A percentile compares a stretch with the other conserved stretches of the same genome.
These are phyloP conservation scores for Carallia pectinifolia DNA, from an alignment of 345 rosid genomes.

Conservation along the genomic window DNA sequence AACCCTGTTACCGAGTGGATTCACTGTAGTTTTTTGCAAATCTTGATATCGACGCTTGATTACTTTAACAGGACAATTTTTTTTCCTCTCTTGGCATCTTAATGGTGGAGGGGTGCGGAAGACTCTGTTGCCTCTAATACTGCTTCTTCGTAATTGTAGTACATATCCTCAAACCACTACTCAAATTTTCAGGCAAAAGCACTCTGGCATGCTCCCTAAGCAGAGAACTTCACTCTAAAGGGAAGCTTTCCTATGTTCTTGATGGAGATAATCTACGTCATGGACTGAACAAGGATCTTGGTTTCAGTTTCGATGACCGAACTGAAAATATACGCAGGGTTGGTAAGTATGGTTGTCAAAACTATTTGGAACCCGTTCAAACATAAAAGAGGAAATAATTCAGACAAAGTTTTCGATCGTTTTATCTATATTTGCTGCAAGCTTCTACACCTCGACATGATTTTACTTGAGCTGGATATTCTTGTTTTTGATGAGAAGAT, in stretches of 20 bases:
- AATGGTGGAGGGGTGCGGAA: neutral
- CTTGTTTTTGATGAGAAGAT: neutral
- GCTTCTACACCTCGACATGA: too few relatives aligned
- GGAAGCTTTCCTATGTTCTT: slow-evolving; percentile 77
- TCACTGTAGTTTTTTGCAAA: too few relatives aligned
- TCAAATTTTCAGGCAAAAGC: slow-evolving; percentile 68
- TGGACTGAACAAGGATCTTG: slow-evolving; percentile 80
- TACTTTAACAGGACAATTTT: neutral
- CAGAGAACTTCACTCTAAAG: slow-evolving; percentile 57
- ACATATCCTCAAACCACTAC: neutral
- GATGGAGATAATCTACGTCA: slow-evolving; percentile 94
- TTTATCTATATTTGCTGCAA: too few relatives aligned
- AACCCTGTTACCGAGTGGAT: neutral
- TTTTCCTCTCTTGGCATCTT: neutral
- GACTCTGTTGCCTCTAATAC: neutral
- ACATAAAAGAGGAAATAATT: too few relatives aligned
- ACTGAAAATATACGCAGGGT: slow-evolving; percentile 89
- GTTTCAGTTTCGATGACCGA: slow-evolving; percentile 85
- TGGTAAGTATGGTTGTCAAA: slow-evolving; percentile 46
- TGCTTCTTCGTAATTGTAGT: neutral
- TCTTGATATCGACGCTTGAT: neutral
- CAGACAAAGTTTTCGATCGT: too few relatives aligned
- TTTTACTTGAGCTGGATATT: neutral
- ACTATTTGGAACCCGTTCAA: neutral
- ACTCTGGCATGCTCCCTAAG: slow-evolving; percentile 79